These are phyloP conservation scores for Pseudonitzschia multiseries DNA, from an alignment of 108 stramenopile genomes.

Conservation along the genomic window DNA sequence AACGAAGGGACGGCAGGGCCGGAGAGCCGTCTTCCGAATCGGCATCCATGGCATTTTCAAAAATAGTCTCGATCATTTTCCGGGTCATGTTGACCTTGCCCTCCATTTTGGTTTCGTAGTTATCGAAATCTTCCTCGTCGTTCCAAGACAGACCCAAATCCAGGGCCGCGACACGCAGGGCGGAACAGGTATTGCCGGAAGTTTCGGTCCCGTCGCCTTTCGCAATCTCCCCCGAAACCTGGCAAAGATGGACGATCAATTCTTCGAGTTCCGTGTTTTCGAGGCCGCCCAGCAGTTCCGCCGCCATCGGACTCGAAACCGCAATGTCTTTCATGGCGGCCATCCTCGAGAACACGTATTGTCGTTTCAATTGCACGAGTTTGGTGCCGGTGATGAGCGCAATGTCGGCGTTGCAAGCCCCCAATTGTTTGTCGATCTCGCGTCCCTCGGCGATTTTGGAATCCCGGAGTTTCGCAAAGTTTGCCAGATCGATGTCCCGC, in stretches of 20 bases:
- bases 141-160: slow-evolving; percentile 41
- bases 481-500: slow-evolving; percentile 35
- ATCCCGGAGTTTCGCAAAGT: slow-evolving; percentile 39
- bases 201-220: neutral
- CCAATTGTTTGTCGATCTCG: slow-evolving; percentile 20
- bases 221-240: slow-evolving; percentile 64
- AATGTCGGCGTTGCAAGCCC: neutral
- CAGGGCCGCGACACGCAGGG: slow-evolving; percentile 63
- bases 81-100: slow-evolving; percentile 7
- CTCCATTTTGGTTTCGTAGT: slow-evolving; percentile 1
- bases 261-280: slow-evolving; percentile 30
- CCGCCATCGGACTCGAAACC: neutral
- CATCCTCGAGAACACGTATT: neutral
- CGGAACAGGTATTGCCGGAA: slow-evolving; percentile 43
- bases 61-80: slow-evolving; percentile 10
- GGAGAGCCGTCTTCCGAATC: neutral
- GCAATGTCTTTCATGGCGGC: neutral
- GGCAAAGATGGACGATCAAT: slow-evolving; percentile 66
- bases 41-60: slow-evolving; percentile 26
- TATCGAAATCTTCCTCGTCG: slow-evolving; percentile 24
- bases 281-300: slow-evolving; percentile 24
- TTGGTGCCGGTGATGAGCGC: neutral
- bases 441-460: slow-evolving; percentile 24
- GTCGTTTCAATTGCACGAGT: slow-evolving; percentile 9
- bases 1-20: neutral